Evolutionary conservation across 2,329 filamentous ascomycete genomes (phyloP), one percentile per base, ranked within the genome.

Genomic region (Diplodia intermedia): DNA sequence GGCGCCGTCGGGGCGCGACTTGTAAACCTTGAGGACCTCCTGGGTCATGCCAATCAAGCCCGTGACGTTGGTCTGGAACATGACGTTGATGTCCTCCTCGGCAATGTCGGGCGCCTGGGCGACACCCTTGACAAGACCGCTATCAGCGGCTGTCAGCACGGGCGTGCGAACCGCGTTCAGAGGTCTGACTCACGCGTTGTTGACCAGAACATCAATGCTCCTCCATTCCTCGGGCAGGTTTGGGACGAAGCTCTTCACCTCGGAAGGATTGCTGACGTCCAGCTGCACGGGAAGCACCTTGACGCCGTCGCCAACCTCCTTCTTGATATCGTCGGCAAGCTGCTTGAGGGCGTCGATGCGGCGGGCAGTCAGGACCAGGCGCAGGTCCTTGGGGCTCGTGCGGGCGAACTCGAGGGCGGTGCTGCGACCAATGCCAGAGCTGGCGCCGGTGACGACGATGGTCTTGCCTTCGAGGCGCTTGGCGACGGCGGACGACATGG

Each of bases 21-120:
- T 90, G 85, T 94, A 96, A 77, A 93, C 89, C 65, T 91, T 89
- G 20, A 98, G 82, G 69, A 97, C 85, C 55, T 92, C 92, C 84
- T 99, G 95, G 0, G 95, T 98, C 91, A 98, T 92, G 84, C 94
- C 92, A 83, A 99, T 95, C 40, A 99, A 85, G 33, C 95, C 95
- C 1, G 91, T 95, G 65, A 98, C 94, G 78, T 99, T 99, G 69
- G 95, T 98, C 56, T 87, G 82, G 77, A 97, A 92, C 93, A 98
- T 97, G 78, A 89, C 76, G 74, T 91, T 85, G 74, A 97, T 91
- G 81, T 99, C 94, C 69, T 90, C 89, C 74, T 91, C 86, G 18
- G 85, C 86, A 77, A 99, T 97, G 50, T 92, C 87, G 20, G 94
- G 94, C 1, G 93, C 93, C 77, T 91, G 89, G 61, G 92, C 94